Percentiles rank a stretch among this genome's conserved stretches.
These are phyloP conservation scores for Ogataea pilisensis DNA, from an alignment of 805 yeast genomes.

Conservation along the genomic window DNA sequence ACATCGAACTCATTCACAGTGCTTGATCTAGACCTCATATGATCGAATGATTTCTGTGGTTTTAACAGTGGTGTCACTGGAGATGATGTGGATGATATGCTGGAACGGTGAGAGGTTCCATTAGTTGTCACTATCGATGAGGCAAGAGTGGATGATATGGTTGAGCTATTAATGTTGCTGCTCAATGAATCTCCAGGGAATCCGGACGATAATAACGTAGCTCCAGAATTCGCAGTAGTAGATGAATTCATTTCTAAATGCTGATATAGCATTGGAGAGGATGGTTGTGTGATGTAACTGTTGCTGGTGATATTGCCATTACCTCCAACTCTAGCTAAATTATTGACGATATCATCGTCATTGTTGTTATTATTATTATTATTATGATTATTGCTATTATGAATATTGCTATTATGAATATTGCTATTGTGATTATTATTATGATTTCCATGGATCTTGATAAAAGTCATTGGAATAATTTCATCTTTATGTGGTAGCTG, in stretches of 20 bases:
- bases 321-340: conserved; percentile 3
- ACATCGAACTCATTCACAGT: conserved; percentile 20
- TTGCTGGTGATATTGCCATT: not conserved
- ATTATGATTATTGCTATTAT: conserved; percentile 1
- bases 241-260: too few relatives aligned
- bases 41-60: conserved; percentile 9
- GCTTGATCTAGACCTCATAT: conserved; percentile 19
- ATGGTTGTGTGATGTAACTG: not conserved
- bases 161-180: too few relatives aligned
- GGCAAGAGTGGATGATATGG: too few relatives aligned
- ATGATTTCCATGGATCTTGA: too few relatives aligned
- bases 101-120: not conserved
- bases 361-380: conserved; percentile 4
- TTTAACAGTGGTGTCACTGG: conserved; percentile 10
- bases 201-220: too few relatives aligned
- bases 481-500: not conserved
- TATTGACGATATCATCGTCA: conserved; percentile 3
- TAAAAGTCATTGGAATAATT: conserved; percentile 5
- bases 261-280: conserved; percentile 1
- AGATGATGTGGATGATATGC: conserved; percentile 9
- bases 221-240: too few relatives aligned
- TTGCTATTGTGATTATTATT: too few relatives aligned
- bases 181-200: too few relatives aligned
- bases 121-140: not conserved
- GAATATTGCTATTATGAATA: too few relatives aligned